A percentile compares a stretch with the other conserved stretches of the same genome.
Conservation (phyloP, 805 yeast species). For the Teunomyces kruisii region DNA sequence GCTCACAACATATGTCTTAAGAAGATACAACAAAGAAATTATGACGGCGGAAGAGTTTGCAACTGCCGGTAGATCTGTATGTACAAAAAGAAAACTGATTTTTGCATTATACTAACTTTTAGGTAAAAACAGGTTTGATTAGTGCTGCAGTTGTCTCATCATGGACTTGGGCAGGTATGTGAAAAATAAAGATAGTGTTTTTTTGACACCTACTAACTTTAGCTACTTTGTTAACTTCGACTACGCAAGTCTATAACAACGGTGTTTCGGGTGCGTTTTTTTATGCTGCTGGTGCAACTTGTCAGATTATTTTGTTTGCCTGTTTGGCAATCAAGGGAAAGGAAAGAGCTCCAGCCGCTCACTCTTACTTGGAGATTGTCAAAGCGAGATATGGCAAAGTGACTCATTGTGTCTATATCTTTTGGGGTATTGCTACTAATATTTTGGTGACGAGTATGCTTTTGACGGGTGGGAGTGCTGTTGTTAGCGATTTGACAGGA, state of each 20-base stretch:
- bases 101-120: background rate
- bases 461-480: conserved; percentile 86
- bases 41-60: conserved; percentile 93
- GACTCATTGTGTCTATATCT: conserved; percentile 68
- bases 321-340: conserved; percentile 86
- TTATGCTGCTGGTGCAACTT: conserved; percentile 91
- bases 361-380: conserved; percentile 85
- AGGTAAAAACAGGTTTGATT: conserved; percentile 76
- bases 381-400: conserved; percentile 75
- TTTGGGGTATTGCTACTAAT: conserved; percentile 85
- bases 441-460: conserved; percentile 91
- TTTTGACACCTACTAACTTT: conserved; percentile 21
- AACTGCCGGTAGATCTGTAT: conserved; percentile 77
- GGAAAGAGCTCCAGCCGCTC: conserved; percentile 87
- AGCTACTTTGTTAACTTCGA: conserved; percentile 64
- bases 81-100: background rate
- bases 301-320: conserved; percentile 84
- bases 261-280: conserved; percentile 82
- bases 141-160: conserved; percentile 90
- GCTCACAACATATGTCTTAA: conserved; percentile 63
- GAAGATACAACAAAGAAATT: conserved; percentile 79
- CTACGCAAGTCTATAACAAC: conserved; percentile 70
- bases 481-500: conserved; percentile 77
- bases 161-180: conserved; percentile 71
- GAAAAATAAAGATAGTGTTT: background rate